Evolutionary conservation across 2,329 filamentous ascomycete genomes (phyloP).

Genomic region (Lasiodiplodia gonubiensis): DNA sequence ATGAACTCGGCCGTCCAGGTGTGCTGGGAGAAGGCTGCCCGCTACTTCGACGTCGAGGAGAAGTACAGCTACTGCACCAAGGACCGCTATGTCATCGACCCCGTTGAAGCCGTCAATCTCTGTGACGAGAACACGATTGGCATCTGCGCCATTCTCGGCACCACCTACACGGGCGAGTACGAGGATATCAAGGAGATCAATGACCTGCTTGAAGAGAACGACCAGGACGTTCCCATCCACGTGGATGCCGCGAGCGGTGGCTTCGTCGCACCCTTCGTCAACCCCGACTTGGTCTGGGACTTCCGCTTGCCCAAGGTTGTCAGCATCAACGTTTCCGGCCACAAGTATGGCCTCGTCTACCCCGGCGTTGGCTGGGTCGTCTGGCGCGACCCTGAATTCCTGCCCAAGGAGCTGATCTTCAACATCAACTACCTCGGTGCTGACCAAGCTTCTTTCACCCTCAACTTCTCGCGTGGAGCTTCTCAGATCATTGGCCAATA

Average conservation of each 20-base stretch:
- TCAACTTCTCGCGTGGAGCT: constrained; percentile 97
- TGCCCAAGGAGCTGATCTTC: constrained; percentile 93
- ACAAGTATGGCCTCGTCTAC: constrained; percentile 74
- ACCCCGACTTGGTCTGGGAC: constrained; percentile 85
- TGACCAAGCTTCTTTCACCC: constrained; percentile 92
- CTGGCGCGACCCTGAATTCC: constrained; percentile 81
- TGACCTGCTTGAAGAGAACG: constrained; percentile 76
- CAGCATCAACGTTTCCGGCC: constrained; percentile 92
- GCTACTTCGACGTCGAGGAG: constrained; percentile 94
- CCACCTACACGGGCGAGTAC: constrained; percentile 95
- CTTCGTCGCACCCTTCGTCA: constrained; percentile 90
- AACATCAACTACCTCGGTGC: constrained; percentile 99
- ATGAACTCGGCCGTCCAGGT: constrained; percentile 97
- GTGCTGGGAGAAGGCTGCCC: constrained; percentile 88
- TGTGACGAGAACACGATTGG: constrained; percentile 80
- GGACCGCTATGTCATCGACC: constrained; percentile 68
- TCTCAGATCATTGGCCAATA: constrained; percentile 96
- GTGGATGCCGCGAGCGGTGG: constrained; percentile 92
- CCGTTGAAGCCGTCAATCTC: constrained; percentile 64
- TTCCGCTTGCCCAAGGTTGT: constrained; percentile 88
- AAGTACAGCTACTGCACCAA: constrained; percentile 72
- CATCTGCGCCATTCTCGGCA: constrained; percentile 88
- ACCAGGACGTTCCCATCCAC: constrained; percentile 84
- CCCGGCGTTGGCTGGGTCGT: constrained; percentile 94
- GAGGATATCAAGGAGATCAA: constrained; percentile 94